Conservation (phyloP, 2,329 filamentous ascomycete species). For the Neonectria magnoliae region DNA sequence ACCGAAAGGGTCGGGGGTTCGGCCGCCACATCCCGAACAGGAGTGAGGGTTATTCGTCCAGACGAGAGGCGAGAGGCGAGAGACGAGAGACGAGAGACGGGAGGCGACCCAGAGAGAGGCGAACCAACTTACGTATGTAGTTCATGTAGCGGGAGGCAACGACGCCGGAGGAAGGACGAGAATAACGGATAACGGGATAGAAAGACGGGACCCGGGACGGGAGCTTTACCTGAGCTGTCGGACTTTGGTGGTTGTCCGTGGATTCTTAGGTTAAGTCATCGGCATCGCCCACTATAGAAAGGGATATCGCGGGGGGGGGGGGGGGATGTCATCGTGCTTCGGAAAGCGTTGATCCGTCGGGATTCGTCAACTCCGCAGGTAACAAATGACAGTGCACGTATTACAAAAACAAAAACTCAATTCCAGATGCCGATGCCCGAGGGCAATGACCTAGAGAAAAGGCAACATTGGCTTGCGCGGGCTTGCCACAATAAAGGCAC, state of each 20-base stretch:
- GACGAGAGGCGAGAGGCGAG: background rate
- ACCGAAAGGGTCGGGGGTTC: background rate
- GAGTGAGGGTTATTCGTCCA: background rate
- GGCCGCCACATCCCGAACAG: background rate
- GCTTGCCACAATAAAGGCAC: background rate
- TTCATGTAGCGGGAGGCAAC: background rate
- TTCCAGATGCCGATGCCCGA: background rate
- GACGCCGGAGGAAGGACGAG: background rate
- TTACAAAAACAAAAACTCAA: background rate
- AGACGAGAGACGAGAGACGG: background rate
- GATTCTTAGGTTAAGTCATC: background rate
- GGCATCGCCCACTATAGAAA: background rate
- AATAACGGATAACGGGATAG: background rate
- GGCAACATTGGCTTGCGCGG: background rate
- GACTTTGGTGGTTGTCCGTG: background rate
- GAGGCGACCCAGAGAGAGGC: background rate
- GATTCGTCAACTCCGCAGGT: background rate
- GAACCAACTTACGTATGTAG: background rate
- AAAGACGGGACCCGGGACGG: background rate
- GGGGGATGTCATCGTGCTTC: background rate
- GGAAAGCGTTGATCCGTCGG: background rate
- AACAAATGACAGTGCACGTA: background rate
- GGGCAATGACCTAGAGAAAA: too few relatives aligned
- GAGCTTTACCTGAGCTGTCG: background rate
- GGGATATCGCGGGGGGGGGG: too few relatives aligned